These are phyloP conservation scores for Ceratocystis diversiconidia DNA, from an alignment of 2,329 filamentous ascomycete species.

Conservation along the genomic window DNA sequence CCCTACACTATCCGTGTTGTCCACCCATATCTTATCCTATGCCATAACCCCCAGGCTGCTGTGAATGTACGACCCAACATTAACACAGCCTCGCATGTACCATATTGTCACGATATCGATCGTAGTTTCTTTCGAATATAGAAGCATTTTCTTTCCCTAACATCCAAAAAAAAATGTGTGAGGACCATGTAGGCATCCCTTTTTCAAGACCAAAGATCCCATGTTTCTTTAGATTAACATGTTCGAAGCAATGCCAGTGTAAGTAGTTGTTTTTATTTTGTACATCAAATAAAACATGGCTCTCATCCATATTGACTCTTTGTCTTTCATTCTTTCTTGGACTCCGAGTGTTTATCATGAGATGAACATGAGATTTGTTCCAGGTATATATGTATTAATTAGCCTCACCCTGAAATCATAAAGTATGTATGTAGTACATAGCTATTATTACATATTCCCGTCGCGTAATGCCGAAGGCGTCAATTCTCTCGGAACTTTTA, in stretches of 20 bases:
- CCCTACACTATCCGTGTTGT: too few relatives aligned
- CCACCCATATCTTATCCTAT: not conserved
- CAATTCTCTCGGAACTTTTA: slow-evolving; percentile 29
- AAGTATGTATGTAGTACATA: not conserved
- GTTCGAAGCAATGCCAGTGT: not conserved
- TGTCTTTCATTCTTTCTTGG: not conserved
- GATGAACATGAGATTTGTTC: not conserved
- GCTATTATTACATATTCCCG: slow-evolving; percentile 2
- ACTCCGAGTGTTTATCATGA: not conserved
- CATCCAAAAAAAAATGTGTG: not conserved
- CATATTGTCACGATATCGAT: slow-evolving; percentile 17
- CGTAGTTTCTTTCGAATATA: slow-evolving; percentile 6
- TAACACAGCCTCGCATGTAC: slow-evolving; percentile 14
- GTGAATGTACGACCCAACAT: not conserved
- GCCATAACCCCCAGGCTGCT: not conserved
- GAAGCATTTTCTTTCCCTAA: not conserved
- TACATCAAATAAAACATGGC: not conserved
- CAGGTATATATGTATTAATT: not conserved
- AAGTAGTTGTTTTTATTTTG: not conserved
- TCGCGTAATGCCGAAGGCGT: too few relatives aligned
- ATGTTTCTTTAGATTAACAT: not conserved
- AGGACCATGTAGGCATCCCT: not conserved
- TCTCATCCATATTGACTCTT: not conserved
- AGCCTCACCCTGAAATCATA: not conserved
- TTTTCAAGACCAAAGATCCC: not conserved